phyloP scores from a whole-genome alignment of 2,329 filamentous ascomycete species.

The Penicillium sp. region DNA sequence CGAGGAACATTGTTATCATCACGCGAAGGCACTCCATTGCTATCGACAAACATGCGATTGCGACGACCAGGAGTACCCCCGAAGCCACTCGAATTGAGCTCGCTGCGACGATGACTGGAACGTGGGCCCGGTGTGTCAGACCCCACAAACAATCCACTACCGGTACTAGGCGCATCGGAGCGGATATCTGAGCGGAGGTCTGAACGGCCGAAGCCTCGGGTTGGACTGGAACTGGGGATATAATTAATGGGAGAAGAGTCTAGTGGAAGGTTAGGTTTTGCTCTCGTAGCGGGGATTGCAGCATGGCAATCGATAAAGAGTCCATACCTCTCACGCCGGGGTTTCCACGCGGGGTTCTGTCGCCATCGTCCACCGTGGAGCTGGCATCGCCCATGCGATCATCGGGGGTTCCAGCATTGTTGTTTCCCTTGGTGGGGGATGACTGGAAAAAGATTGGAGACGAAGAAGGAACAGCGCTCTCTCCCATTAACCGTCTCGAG shows the following conservation, averaged over 20 bases:
- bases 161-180: slow-evolving; percentile 77
- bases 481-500: slow-evolving; percentile 43
- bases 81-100: slow-evolving; percentile 80
- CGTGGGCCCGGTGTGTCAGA: slow-evolving; percentile 55
- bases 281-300: not conserved
- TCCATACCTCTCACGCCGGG: slow-evolving; percentile 42
- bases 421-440: slow-evolving; percentile 54
- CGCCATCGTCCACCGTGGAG: slow-evolving; percentile 50
- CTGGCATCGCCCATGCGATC: slow-evolving; percentile 48
- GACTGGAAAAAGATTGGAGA: slow-evolving; percentile 80
- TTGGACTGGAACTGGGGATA: slow-evolving; percentile 84
- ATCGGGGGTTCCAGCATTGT: slow-evolving; percentile 42
- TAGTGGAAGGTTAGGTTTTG: slow-evolving; percentile 41
- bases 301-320: not conserved
- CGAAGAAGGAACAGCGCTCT: slow-evolving; percentile 59
- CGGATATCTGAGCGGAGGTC: slow-evolving; percentile 58
- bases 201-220: slow-evolving; percentile 47
- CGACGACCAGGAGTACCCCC: slow-evolving; percentile 54
- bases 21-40: slow-evolving; percentile 61
- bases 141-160: slow-evolving; percentile 83
- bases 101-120: slow-evolving; percentile 69
- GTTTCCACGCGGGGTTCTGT: slow-evolving; percentile 46
- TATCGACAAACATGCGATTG: slow-evolving; percentile 64
- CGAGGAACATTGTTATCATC: slow-evolving; percentile 43
- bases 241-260: slow-evolving; percentile 93